Percentiles rank a stretch among this genome's conserved stretches.
Evolutionary conservation across 805 yeast genomes (phyloP).

Genomic region (Yarrowia hollandica): DNA sequence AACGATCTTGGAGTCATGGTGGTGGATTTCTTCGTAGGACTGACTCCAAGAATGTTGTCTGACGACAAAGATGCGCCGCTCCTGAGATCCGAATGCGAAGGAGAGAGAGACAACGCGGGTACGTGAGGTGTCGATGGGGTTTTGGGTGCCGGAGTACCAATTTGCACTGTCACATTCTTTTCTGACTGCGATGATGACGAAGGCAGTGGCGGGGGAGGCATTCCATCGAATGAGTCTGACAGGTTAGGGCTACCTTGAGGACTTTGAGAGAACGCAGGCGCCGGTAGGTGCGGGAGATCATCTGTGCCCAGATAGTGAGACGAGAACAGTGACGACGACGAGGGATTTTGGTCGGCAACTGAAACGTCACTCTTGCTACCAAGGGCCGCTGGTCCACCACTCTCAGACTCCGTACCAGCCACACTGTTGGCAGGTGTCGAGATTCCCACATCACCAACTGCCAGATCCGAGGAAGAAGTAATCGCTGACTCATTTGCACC

Average conservation of each 20-base stretch:
- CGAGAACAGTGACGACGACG: slow-evolving; percentile 1
- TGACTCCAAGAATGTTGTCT: not conserved
- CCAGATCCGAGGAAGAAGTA: not conserved
- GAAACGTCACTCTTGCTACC: not conserved
- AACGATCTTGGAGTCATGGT: slow-evolving; percentile 20
- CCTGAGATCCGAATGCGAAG: slow-evolving; percentile 13
- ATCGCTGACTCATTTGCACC: not conserved
- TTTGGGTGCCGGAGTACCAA: slow-evolving; percentile 11
- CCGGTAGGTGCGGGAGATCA: slow-evolving; percentile 1
- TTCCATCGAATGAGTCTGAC: slow-evolving; percentile 20
- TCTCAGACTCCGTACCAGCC: not conserved
- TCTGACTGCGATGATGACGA: not conserved
- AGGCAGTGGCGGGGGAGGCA: slow-evolving; percentile 30
- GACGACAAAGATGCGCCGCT: not conserved
- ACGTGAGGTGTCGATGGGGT: slow-evolving; percentile 15
- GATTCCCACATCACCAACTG: slow-evolving; percentile 10
- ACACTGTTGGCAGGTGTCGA: slow-evolving; percentile 12
- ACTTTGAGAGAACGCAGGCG: slow-evolving; percentile 16
- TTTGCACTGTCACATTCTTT: slow-evolving; percentile 23
- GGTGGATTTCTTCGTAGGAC: slow-evolving; percentile 16
- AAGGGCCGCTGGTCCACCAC: not conserved
- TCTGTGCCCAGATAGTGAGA: slow-evolving; percentile 6
- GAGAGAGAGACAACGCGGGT: slow-evolving; percentile 11
- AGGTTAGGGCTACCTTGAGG: slow-evolving; percentile 23
- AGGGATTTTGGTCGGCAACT: not conserved